Evolutionary conservation across 768 basidiomycete genomes (phyloP).

Genomic region (Infundibulicybe gibba): DNA sequence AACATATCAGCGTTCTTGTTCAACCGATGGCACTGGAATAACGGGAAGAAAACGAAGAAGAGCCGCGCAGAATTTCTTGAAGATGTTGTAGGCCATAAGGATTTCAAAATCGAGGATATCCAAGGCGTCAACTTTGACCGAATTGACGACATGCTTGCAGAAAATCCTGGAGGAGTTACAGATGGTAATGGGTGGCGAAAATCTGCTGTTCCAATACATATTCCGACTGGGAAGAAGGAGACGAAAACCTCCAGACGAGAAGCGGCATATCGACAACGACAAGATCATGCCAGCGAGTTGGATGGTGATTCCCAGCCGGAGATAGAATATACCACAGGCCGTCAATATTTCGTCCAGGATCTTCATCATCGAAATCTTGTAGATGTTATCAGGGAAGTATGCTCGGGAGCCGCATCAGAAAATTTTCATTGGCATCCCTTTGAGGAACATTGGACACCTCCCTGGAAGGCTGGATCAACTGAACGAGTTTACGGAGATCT

Average conservation of each 20-base stretch:
- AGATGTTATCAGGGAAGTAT: conserved; percentile 10
- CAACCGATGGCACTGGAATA: conserved; percentile 16
- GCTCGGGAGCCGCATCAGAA: conserved; percentile 10
- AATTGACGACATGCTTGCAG: conserved; percentile 13
- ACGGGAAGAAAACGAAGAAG: conserved; percentile 10
- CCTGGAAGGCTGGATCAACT: conserved; percentile 5
- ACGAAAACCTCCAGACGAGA: conserved; percentile 9
- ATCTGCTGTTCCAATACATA: conserved; percentile 13
- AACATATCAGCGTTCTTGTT: conserved; percentile 16
- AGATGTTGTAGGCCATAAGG: conserved; percentile 8
- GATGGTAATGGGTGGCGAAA: conserved; percentile 18
- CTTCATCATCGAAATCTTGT: conserved; percentile 17
- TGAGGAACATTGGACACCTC: conserved; percentile 18
- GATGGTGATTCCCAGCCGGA: not conserved
- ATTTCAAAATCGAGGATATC: conserved; percentile 13
- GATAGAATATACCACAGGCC: not conserved
- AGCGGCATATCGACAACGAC: not conserved
- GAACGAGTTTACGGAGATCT: conserved; percentile 18
- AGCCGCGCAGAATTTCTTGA: conserved; percentile 7
- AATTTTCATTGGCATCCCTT: conserved; percentile 23
- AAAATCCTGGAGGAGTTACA: conserved; percentile 8
- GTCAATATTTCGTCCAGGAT: conserved; percentile 11
- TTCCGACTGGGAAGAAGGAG: conserved; percentile 17
- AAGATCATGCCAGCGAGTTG: not conserved
- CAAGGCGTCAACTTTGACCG: conserved; percentile 15